Conservation (phyloP, 1,139 yeast genomes). For the Blastobotrys malaysiensis region DNA sequence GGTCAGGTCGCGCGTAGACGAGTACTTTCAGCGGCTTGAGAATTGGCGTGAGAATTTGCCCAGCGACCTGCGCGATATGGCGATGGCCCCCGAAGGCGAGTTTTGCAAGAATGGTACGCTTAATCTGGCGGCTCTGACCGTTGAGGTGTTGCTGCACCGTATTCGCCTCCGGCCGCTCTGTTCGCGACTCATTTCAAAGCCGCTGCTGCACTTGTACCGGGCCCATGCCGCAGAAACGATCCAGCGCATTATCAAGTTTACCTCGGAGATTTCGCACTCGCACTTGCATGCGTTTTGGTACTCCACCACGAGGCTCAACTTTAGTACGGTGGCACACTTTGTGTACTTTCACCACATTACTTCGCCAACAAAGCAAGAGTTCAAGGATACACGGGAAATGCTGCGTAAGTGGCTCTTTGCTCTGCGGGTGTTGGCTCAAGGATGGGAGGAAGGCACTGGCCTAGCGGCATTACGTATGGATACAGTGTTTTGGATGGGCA, state of each 20-base stretch:
- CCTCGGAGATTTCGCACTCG: conserved; percentile 33
- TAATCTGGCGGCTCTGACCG: conserved; percentile 31
- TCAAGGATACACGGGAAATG: conserved; percentile 26
- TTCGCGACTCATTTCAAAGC: conserved; percentile 19
- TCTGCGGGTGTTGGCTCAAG: conserved; percentile 26
- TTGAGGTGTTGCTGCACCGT: conserved; percentile 31
- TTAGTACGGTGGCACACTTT: conserved; percentile 34
- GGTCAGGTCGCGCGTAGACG: conserved; percentile 19
- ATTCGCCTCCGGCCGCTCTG: conserved; percentile 25
- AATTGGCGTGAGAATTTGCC: conserved; percentile 32
- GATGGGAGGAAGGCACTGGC: conserved; percentile 37
- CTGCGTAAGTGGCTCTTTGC: conserved; percentile 34
- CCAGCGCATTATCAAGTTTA: conserved; percentile 30
- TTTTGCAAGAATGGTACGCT: conserved; percentile 33
- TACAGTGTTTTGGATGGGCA: conserved; percentile 32
- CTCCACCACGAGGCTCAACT: conserved; percentile 30
- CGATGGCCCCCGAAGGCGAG: conserved; percentile 22
- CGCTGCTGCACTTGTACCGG: conserved; percentile 22
- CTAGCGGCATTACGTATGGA: conserved; percentile 34
- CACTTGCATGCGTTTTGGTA: conserved; percentile 38
- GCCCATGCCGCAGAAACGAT: conserved; percentile 30
- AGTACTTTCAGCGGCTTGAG: conserved; percentile 22
- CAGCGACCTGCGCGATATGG: conserved; percentile 28
- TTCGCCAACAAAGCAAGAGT: conserved; percentile 29
- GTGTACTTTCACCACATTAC: conserved; percentile 33